phyloP scores from a whole-genome alignment of 2,329 filamentous ascomycete genomes.

The Neonectria faginata region DNA sequence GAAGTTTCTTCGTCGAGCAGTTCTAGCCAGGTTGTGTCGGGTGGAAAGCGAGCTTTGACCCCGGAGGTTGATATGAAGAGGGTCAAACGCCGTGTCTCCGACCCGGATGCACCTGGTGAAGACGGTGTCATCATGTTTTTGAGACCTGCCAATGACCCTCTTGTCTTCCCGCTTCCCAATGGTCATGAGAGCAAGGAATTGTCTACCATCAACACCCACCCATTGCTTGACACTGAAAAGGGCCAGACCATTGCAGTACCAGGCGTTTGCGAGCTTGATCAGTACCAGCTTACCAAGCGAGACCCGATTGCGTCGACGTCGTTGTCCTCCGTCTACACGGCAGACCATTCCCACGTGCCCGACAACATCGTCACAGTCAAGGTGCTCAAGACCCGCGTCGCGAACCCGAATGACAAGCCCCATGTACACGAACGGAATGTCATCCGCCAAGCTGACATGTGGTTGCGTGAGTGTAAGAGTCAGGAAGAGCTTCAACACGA shows the following conservation, averaged over 20 bases:
- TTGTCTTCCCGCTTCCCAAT: conserved; percentile 65
- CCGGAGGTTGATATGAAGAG: conserved; percentile 58
- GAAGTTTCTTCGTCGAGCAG: conserved; percentile 47
- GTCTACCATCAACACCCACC: conserved; percentile 58
- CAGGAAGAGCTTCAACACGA: conserved; percentile 67
- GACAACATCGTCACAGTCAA: conserved; percentile 70
- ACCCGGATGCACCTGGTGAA: conserved; percentile 47
- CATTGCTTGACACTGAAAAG: conserved; percentile 63
- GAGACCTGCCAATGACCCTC: conserved; percentile 60
- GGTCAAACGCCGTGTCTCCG: conserved; percentile 57
- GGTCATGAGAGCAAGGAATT: conserved; percentile 61
- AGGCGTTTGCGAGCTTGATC: conserved; percentile 62
- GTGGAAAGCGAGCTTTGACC: conserved; percentile 63
- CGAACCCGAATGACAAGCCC: conserved; percentile 56
- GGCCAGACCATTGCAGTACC: conserved; percentile 63
- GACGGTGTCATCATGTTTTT: conserved; percentile 69
- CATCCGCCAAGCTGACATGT: conserved; percentile 70
- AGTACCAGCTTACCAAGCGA: conserved; percentile 66
- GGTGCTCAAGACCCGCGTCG: conserved; percentile 66
- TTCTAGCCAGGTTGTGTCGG: conserved; percentile 56
- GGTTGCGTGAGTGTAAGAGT: conserved; percentile 68
- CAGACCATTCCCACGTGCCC: conserved; percentile 63
- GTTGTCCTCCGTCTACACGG: conserved; percentile 68
- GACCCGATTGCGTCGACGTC: conserved; percentile 67
- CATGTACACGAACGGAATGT: conserved; percentile 65